A percentile compares a stretch with the other conserved stretches of the same genome.
These are phyloP conservation scores for Calycina herbarum DNA, from an alignment of 2,329 filamentous ascomycete species.

Conservation along the genomic window DNA sequence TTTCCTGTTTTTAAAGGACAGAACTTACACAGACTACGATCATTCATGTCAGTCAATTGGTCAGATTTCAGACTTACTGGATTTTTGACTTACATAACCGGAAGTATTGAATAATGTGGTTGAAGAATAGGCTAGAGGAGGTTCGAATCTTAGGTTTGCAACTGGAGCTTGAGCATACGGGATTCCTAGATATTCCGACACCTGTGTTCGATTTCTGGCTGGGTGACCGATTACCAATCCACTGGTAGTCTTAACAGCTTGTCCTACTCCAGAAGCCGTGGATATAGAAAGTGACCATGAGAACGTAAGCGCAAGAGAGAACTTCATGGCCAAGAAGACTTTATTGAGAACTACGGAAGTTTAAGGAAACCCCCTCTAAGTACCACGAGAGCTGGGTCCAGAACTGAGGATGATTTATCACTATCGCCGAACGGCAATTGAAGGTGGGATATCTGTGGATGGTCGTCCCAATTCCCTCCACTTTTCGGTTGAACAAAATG, in stretches of 20 bases:
- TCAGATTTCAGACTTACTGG: too few species aligned
- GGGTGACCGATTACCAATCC: slow-evolving; percentile 21
- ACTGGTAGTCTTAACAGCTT: slow-evolving; percentile 15
- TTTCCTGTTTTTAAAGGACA: background rate
- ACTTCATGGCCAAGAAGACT: background rate
- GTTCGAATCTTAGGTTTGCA: slow-evolving; percentile 39
- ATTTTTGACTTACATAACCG: background rate
- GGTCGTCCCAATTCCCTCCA: too few species aligned
- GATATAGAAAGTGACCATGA: background rate
- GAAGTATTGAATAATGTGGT: background rate
- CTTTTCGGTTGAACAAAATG: too few species aligned
- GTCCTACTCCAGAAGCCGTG: background rate
- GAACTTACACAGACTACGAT: background rate
- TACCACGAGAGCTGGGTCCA: too few species aligned
- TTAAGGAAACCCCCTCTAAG: background rate
- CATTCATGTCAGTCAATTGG: background rate
- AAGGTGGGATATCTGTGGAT: background rate
- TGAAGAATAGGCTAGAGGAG: background rate
- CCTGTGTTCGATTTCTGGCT: slow-evolving; percentile 31
- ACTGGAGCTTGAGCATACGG: slow-evolving; percentile 41
- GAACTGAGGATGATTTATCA: background rate
- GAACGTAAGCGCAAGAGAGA: background rate
- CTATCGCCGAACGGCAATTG: background rate
- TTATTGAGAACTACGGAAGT: background rate
- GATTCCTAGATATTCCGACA: slow-evolving; percentile 40